These are phyloP conservation scores for Bryum argenteum DNA, from an alignment of 225 moss, liverwort and hornwort species.

Conservation along the genomic window DNA sequence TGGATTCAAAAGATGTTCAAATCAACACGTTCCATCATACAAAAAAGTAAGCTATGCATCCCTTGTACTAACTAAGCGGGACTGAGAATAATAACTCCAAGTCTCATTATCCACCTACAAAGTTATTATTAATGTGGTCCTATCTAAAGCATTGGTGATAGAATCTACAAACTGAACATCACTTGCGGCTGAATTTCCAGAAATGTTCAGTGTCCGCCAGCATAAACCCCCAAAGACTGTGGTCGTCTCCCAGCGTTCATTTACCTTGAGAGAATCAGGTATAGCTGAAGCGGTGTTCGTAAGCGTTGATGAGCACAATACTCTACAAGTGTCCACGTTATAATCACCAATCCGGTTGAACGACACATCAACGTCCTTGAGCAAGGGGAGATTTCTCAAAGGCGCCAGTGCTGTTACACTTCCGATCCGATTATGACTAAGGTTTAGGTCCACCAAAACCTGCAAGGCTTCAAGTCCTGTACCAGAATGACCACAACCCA, in stretches of 20 bases:
- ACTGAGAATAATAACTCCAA: not conserved
- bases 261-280: conserved; percentile 5
- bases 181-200: conserved; percentile 63
- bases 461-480: conserved; percentile 83
- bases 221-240: conserved; percentile 57
- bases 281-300: conserved; percentile 35
- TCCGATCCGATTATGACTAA: conserved; percentile 69
- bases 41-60: not conserved
- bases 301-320: conserved; percentile 60
- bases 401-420: conserved; percentile 69
- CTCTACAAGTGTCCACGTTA: conserved; percentile 66
- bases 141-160: conserved; percentile 29
- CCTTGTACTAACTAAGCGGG: not conserved
- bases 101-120: not conserved
- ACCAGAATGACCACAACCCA: conserved; percentile 1
- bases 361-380: conserved; percentile 66
- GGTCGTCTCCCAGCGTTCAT: conserved; percentile 55
- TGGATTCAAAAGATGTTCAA: not conserved
- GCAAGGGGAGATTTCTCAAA: conserved; percentile 49
- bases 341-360: conserved; percentile 77
- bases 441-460: conserved; percentile 55
- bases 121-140: conserved; percentile 23
- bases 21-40: not conserved
- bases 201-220: conserved; percentile 51
- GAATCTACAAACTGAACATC: conserved; percentile 42